Base-by-base conservation (phyloP, 331 rosid genomes). In the Arachis monticola region DNA sequence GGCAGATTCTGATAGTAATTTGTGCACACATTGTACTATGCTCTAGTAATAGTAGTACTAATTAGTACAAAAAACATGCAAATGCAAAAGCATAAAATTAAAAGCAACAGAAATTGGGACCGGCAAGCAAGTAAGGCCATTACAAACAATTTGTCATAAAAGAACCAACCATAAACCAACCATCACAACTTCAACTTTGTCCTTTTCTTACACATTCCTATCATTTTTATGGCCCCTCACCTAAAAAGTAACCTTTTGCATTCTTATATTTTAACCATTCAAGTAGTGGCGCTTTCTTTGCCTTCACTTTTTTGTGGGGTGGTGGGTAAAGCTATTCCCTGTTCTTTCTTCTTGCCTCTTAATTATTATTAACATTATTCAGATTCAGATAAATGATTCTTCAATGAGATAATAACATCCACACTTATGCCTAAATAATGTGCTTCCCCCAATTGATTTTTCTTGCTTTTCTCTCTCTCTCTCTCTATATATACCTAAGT, bases 1-100 rank as follows among this genome's bases (percentile, higher is more conserved):
- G 73, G 50, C 78, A 66, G 59, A 65, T 72, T 79, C 79, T 51
- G 57, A 3, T 72, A 78, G 57, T 79, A 38, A 48, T 71, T 40
- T 48, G 69, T 32, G 56, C 42, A 60, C 38, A 64, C 66, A 72
- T 74, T 56, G 60, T 57, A 55, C 69, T 38, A 38, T 38, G 5
- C 41, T 38, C 4, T 38, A 38, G 41, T 3, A 38, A 5, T 38
- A 38, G 41, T 38, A 38, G 5, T 38, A 2, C 41, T 38, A 38
- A 38, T 38, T 38, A 3, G 41, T 38, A 38, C 41, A 35, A 8
- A 32, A 13, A n/a, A 55, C 60, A 55, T 55, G 60, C 4, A 55
- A 55, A 5, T 13, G 60, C 30, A 6, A 2, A 51, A 51, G 60
- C 13, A 64, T 14, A 5, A 6, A 3, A 48, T 10, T 55, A 27